Evolutionary conservation across 306 rosid genomes (phyloP).

Genomic region (Oemleria cerasiformis): DNA sequence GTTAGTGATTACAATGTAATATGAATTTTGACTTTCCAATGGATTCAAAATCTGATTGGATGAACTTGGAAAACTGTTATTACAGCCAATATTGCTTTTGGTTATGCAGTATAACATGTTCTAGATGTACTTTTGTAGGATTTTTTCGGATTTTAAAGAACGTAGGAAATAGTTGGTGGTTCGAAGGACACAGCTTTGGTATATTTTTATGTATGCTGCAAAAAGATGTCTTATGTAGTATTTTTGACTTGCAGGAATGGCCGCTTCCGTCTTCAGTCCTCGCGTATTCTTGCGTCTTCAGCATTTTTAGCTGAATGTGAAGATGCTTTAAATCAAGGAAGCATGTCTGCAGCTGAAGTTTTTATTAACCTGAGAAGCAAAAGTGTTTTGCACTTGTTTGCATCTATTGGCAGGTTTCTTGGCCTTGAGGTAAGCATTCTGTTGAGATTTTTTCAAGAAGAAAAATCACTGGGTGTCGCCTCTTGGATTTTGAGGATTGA

Average conservation of each 20-base stretch:
- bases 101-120: neutral
- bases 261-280: constrained; percentile 83
- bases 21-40: constrained; percentile 5
- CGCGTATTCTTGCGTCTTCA: constrained; percentile 54
- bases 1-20: neutral
- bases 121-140: neutral
- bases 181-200: neutral
- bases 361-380: constrained; percentile 86
- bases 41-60: neutral
- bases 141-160: neutral
- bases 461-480: neutral
- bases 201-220: constrained; percentile 6
- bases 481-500: neutral
- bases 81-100: constrained; percentile 1
- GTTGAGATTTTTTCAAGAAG: neutral
- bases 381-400: constrained; percentile 86
- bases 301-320: constrained; percentile 69
- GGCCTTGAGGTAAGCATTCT: constrained; percentile 78
- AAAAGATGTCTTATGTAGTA: constrained; percentile 18
- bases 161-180: neutral
- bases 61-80: neutral
- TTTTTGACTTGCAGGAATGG: constrained; percentile 70
- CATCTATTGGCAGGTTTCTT: constrained; percentile 82
- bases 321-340: constrained; percentile 95
- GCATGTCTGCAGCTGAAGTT: constrained; percentile 76